Conservation (phyloP, 2,329 filamentous ascomycete species). For the Aspergillus vadensis region DNA sequence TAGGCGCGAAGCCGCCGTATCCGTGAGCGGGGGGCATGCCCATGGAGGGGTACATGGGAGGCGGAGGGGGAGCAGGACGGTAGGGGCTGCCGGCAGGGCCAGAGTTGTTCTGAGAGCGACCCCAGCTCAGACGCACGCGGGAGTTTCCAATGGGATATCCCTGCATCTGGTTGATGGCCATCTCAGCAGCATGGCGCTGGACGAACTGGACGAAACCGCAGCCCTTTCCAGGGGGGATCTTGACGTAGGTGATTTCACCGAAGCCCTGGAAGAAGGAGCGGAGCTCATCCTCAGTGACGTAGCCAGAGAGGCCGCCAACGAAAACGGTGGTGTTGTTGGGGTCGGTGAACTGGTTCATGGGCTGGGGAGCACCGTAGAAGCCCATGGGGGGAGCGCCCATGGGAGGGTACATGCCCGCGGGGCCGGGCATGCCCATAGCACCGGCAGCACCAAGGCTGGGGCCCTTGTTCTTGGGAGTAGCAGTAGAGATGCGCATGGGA, state of each 20-base stretch:
- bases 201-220: constrained; percentile 99
- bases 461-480: constrained; percentile 87
- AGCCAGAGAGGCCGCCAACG: constrained; percentile 93
- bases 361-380: constrained; percentile 67
- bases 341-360: constrained; percentile 99
- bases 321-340: constrained; percentile 99
- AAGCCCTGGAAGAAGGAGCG: constrained; percentile 99
- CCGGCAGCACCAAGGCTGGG: constrained; percentile 55
- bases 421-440: constrained; percentile 55
- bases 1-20: constrained; percentile 65
- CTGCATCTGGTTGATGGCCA: constrained; percentile 99
- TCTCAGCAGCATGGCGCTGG: constrained; percentile 96
- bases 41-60: constrained; percentile 71
- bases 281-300: constrained; percentile 99
- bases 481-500: constrained; percentile 97
- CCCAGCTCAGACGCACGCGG: constrained; percentile 95
- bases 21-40: constrained; percentile 66
- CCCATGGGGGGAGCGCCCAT: constrained; percentile 71
- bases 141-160: constrained; percentile 99
- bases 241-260: constrained; percentile 98
- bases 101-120: constrained; percentile 98
- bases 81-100: constrained; percentile 94
- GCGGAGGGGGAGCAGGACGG: constrained; percentile 78
- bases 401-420: constrained; percentile 64
- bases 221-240: constrained; percentile 98